Conservation (phyloP, 2,329 filamentous ascomycete species). For the Alternaria sp. region DNA sequence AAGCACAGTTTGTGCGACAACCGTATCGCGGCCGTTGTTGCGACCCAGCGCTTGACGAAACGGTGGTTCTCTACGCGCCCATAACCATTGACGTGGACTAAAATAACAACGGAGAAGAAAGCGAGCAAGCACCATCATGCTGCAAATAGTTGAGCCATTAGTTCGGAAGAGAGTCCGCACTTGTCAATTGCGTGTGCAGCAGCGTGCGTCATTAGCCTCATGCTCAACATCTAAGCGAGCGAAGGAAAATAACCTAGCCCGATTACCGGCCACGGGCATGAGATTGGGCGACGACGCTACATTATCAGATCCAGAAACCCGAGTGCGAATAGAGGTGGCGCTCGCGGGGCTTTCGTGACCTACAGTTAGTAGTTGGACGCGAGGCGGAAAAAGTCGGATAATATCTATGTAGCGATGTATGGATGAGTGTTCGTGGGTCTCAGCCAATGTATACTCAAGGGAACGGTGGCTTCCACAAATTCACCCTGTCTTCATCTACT, state of each 20-base stretch:
- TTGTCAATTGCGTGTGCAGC: constrained; percentile 34
- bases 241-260: constrained; percentile 28
- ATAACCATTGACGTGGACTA: neutral
- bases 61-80: constrained; percentile 14
- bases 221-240: constrained; percentile 34
- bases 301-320: constrained; percentile 3
- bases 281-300: constrained; percentile 1
- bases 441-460: neutral
- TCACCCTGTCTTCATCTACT: neutral
- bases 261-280: constrained; percentile 27
- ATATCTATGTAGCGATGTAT: neutral
- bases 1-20: constrained; percentile 11
- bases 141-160: constrained; percentile 26
- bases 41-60: constrained; percentile 24
- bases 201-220: constrained; percentile 40
- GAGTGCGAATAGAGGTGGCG: constrained; percentile 1
- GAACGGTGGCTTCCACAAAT: neutral
- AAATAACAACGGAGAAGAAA: neutral
- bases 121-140: constrained; percentile 3
- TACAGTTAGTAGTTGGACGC: neutral
- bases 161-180: constrained; percentile 36
- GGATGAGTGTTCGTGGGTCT: neutral
- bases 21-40: constrained; percentile 7
- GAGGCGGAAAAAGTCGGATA: neutral
- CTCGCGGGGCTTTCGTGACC: neutral